Evolutionary conservation across 2,329 filamentous ascomycete genomes (phyloP), one percentile per base, ranked within the genome.

Genomic region (Aureobasidium sp.): DNA sequence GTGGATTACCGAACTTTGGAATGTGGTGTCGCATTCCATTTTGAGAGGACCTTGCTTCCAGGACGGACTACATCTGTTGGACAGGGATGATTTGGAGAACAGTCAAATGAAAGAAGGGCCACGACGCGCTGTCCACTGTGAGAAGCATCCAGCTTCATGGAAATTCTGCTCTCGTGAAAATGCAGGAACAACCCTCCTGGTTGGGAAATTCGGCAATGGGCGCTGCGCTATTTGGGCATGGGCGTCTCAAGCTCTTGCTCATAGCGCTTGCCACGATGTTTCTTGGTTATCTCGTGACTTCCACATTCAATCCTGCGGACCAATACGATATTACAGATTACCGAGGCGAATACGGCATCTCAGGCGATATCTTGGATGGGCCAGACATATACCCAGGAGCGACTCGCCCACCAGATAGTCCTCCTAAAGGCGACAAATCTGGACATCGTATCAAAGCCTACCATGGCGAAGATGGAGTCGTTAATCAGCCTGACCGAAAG

Each of bases 201-300:
- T 33, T 60, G 17, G 45, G 24, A 31, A 60, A 57, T 15, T 52
- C 58, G 33, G 52, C 53, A 2, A 22, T 58, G 19, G 24, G 54
- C 9, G 59, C 54, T 14, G 47, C 53, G 15, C 11, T 52, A 19
- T 57, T 65, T 27, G 47, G 62, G 22, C 65, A 67, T 31, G 65
- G 66, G 12, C 66, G 67, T 39, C 35, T 71, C 47, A 68, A 68
- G 44, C 42, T 70, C 24, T 44, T 67, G 15, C 59, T 67, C 9
- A 62, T 71, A 7, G 69, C 65, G 1, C 15, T 65, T 15, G 64
- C 62, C 1, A 71, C 68, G 47, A 63, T 73, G 7, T n/a, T 69
- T 19, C 64, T 72, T 31, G 71, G 71, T 1, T 72, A 69, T 66
- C 64, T 69, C 35, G 49, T 71, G 6, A 72, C 70, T 17, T 67